Evolutionary conservation across 2,329 filamentous ascomycete species (phyloP).

Genomic region (Biscogniauxia mediterranea): DNA sequence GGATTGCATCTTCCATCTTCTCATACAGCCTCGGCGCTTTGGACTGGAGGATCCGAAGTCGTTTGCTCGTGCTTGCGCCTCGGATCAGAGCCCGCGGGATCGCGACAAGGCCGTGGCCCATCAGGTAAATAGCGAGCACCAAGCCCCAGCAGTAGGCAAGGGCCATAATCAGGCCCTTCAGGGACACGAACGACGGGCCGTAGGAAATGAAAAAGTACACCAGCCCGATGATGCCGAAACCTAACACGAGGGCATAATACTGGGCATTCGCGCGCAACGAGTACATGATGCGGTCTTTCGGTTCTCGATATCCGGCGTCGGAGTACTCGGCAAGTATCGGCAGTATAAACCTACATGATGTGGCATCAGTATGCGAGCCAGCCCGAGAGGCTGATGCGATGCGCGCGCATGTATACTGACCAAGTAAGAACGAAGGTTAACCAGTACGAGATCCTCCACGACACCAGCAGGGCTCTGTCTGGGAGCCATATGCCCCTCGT

Average conservation of each 20-base stretch:
- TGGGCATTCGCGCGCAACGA: conserved; percentile 83
- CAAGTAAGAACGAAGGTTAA: conserved; percentile 93
- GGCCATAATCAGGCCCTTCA: conserved; percentile 89
- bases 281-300: conserved; percentile 76
- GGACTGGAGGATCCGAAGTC: conserved; percentile 71
- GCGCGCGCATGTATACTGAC: conserved; percentile 42
- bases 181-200: conserved; percentile 66
- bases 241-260: conserved; percentile 80
- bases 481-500: conserved; percentile 86
- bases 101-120: conserved; percentile 94
- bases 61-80: conserved; percentile 72
- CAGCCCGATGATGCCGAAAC: conserved; percentile 66
- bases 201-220: conserved; percentile 82
- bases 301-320: conserved; percentile 89
- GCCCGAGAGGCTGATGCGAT: background rate
- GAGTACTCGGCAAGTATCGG: conserved; percentile 92
- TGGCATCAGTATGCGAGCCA: conserved; percentile 13
- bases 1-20: conserved; percentile 79
- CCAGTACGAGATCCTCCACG: conserved; percentile 97
- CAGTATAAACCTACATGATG: conserved; percentile 70
- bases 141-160: conserved; percentile 93
- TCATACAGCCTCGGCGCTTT: conserved; percentile 83
- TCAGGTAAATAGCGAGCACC: conserved; percentile 88
- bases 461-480: conserved; percentile 72
- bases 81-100: conserved; percentile 80